These are phyloP conservation scores for Cercospora zeina DNA, from an alignment of 2,329 filamentous ascomycete species.

Conservation along the genomic window DNA sequence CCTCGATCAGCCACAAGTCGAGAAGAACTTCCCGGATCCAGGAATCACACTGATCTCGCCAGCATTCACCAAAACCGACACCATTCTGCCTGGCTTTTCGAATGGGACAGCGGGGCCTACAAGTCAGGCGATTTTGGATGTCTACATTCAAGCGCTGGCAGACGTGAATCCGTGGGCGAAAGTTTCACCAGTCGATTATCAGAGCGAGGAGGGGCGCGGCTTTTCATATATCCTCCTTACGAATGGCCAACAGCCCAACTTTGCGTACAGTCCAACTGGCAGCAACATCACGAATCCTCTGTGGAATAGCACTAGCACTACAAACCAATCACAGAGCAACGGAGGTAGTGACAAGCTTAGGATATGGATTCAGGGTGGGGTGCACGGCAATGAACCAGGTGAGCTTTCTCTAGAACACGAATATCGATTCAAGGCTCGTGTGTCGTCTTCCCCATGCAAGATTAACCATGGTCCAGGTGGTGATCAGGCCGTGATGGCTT, in stretches of 20 bases:
- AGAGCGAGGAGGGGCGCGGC: slow-evolving; percentile 40
- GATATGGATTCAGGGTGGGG: slow-evolving; percentile 43
- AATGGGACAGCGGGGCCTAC: slow-evolving; percentile 41
- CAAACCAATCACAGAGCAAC: background rate
- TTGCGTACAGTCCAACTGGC: slow-evolving; percentile 7
- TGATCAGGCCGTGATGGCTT: slow-evolving; percentile 41
- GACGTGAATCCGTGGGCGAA: slow-evolving; percentile 41
- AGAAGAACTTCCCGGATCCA: slow-evolving; percentile 40
- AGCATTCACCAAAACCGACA: slow-evolving; percentile 37
- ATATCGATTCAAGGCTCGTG: background rate
- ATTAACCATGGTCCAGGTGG: slow-evolving; percentile 27
- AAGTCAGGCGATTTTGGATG: slow-evolving; percentile 32
- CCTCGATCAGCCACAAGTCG: slow-evolving; percentile 40
- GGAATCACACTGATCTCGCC: slow-evolving; percentile 39
- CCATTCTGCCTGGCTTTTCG: slow-evolving; percentile 36
- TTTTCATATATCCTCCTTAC: slow-evolving; percentile 39
- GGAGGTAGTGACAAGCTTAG: slow-evolving; percentile 36
- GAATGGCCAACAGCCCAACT: slow-evolving; percentile 17
- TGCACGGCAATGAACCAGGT: slow-evolving; percentile 44
- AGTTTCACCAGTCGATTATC: slow-evolving; percentile 35
- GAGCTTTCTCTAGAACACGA: background rate
- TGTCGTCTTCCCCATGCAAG: background rate
- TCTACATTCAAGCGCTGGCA: slow-evolving; percentile 37
- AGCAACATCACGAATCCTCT: slow-evolving; percentile 18
- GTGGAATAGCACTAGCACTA: background rate